Evolutionary conservation across 495 filamentous ascomycete species (phyloP), one percentile per base, ranked within the genome.

Genomic region (Cryomyces minteri): DNA sequence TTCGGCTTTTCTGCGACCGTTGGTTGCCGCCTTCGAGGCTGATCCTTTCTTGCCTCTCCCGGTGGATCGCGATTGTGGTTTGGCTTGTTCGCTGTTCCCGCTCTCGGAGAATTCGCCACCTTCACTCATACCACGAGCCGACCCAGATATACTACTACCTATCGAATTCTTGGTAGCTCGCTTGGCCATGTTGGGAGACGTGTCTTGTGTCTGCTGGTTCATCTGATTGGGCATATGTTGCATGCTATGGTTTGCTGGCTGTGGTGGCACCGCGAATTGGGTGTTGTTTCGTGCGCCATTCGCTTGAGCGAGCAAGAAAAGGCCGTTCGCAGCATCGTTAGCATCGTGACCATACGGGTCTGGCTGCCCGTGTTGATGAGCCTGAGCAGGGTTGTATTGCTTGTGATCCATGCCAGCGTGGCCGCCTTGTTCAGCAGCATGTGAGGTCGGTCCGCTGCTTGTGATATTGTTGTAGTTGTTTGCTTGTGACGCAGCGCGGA

Each of bases 301-400:
- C 31, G 73, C 66, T 59, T 85, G 80, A 5, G 92, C 88, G 38
- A 98, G 66, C 69, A 95, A 78, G 56, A 81, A 95, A 2, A 98
- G 71, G 9, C 92, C 88, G 55, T 95, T 98, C 31, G 90, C 90
- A 18, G 90, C 90, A 65, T 94, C 88, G 47, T 86, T 90, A 30
- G 78, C 80, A 55, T 95, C 88, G 54, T 92, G 84, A 18, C 25
- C 40, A 53, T 85, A 87, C 6, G 76, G 68, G 46, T 81, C 74
- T 28, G 49, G 50, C 31, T 52, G 57, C 25, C 41, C 37, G 34
- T 72, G 48, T 43, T 68, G 69, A 42, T 71, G 68, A 30, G 68
- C 70, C 66, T 29, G 59, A 54, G 11, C 62, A 45, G 50, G 58
- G 29, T 62, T 64, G 46, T 56, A 64, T 30, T 61, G 56, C 44